A percentile compares a stretch with the other conserved stretches of the same genome.
phyloP scores from a whole-genome alignment of 2,329 filamentous ascomycete genomes.

The Aspergillus puulaauensis region DNA sequence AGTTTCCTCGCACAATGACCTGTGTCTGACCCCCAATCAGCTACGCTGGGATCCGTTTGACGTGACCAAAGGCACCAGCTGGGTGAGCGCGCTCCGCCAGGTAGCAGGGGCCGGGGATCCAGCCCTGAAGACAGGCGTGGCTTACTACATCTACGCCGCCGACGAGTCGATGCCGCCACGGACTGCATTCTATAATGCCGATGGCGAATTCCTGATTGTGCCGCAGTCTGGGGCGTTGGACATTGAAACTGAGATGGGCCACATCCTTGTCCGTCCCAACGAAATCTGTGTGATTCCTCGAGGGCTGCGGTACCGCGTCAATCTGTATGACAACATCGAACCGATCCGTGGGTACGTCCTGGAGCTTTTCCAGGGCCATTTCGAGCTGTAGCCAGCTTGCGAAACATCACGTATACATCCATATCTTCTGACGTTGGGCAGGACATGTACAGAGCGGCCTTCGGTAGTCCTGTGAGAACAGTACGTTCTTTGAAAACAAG shows the following conservation, averaged over 20 bases:
- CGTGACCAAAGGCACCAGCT: not conserved
- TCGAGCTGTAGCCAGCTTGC: conserved; percentile 40
- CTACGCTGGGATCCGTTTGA: not conserved
- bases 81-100: not conserved
- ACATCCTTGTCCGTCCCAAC: conserved; percentile 62
- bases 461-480: not conserved
- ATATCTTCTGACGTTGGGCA: not conserved
- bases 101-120: not conserved
- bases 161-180: conserved; percentile 56
- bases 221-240: conserved; percentile 64
- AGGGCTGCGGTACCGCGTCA: conserved; percentile 63
- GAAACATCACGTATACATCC: not conserved
- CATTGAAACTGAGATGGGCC: conserved; percentile 67
- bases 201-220: conserved; percentile 66
- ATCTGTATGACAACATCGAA: conserved; percentile 51
- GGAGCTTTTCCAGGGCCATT: conserved; percentile 65
- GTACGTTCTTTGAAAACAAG: not conserved
- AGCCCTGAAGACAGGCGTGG: not conserved
- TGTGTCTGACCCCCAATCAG: not conserved
- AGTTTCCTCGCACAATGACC: not conserved
- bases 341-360: conserved; percentile 65
- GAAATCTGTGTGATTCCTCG: conserved; percentile 66
- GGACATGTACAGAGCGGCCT: not conserved
- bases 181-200: conserved; percentile 57
- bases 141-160: conserved; percentile 25